Base-by-base conservation (phyloP, 768 basidiomycete genomes). In the Lactarius quietus region DNA sequence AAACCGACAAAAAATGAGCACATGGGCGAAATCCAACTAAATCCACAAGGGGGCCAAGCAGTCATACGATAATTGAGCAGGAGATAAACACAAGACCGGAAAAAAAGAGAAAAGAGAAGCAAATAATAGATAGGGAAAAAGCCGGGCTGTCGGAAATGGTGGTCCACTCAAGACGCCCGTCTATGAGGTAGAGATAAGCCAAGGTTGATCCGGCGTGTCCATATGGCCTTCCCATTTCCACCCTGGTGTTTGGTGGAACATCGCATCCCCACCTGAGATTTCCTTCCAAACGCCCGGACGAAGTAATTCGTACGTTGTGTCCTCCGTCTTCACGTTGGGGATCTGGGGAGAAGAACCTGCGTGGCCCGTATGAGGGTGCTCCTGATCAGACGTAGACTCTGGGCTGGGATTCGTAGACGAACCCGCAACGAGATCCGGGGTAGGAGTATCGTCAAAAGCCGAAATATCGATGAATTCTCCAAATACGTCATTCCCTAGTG, bases 321-420 rank as follows among this genome's bases (percentile, higher is more conserved):
- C 73, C 51, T 77, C 77, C 17, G 57, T 43, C 26, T 87, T 85
- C 62, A 88, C 86, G 41, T 75, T 77, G 85, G 41, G 74, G 38
- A 69, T 75, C 72, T 51, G 65, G 69, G 63, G 74, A 52, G 73
- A 75, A 70, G 85, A 84, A 61, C 80, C 80, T 38, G 74, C 67
- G 36, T 64, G 66, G 52, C 78, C 78, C 60, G 80, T 72, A 28
- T 52, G 80, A 74, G 64, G 78, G 73, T 67, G 79, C 78, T 59
- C 83, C 35, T 82, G 78, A 70, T 89, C 89, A 10, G 87, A 83
- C 39, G 82, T 84, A 17, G 89, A 91, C 70, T 88, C 87, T 3
- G 90, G 90, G 72, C 89, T 91, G 14, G 84, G 86, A 69, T 90
- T 89, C 23, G 89, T 84, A 64, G 90, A 89, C 23, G 88, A 86